Evolutionary conservation across 805 yeast genomes (phyloP).

Genomic region (Candida pini): DNA sequence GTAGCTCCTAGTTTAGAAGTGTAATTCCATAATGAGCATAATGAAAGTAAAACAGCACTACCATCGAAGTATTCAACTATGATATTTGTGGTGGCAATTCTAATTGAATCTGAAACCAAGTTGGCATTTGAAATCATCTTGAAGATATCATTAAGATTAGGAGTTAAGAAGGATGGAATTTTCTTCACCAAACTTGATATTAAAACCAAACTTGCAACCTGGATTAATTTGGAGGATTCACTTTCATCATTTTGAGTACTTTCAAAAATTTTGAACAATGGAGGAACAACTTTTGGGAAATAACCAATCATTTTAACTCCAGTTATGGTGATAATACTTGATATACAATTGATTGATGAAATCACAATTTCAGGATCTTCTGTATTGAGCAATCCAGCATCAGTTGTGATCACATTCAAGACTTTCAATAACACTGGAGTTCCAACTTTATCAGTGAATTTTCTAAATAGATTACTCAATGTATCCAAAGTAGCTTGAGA

Average conservation of each 20-base stretch:
- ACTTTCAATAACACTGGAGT: slow-evolving; percentile 41
- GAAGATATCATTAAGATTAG: slow-evolving; percentile 61
- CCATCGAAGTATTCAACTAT: slow-evolving; percentile 65
- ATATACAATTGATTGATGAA: slow-evolving; percentile 67
- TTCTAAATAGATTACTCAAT: slow-evolving; percentile 54
- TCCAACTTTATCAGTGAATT: slow-evolving; percentile 51
- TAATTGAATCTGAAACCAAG: slow-evolving; percentile 52
- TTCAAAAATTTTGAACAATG: slow-evolving; percentile 57
- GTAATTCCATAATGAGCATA: slow-evolving; percentile 58
- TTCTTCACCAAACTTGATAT: slow-evolving; percentile 72
- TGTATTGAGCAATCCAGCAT: slow-evolving; percentile 46
- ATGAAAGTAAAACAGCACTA: slow-evolving; percentile 53
- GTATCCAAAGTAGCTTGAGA: slow-evolving; percentile 69
- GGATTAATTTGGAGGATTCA: slow-evolving; percentile 39
- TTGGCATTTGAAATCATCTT: slow-evolving; percentile 51
- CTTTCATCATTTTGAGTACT: slow-evolving; percentile 23
- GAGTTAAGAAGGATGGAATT: slow-evolving; percentile 78
- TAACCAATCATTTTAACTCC: slow-evolving; percentile 85
- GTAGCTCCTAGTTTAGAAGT: slow-evolving; percentile 33
- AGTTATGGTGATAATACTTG: slow-evolving; percentile 61
- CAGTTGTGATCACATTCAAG: slow-evolving; percentile 43
- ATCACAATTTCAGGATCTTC: slow-evolving; percentile 55
- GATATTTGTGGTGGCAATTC: slow-evolving; percentile 56
- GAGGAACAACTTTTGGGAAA: slow-evolving; percentile 81
- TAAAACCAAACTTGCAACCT: slow-evolving; percentile 65